phyloP scores from a whole-genome alignment of 129 eudicot genomes.

The Lonicera japonica region DNA sequence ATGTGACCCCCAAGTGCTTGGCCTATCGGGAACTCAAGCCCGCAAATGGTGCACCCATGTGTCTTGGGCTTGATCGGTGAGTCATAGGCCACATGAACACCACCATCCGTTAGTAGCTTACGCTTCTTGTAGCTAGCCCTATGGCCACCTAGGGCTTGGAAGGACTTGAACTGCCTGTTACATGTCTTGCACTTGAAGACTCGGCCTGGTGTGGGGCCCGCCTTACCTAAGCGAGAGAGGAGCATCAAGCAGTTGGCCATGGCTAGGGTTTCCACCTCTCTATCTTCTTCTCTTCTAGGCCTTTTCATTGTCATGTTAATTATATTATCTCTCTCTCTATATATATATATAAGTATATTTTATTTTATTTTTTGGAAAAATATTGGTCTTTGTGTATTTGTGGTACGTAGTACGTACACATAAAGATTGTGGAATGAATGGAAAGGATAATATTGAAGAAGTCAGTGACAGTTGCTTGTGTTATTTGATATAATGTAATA shows the following conservation, averaged over 20 bases:
- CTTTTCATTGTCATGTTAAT: slow-evolving; percentile 32
- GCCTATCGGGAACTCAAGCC: slow-evolving; percentile 16
- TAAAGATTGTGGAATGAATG: no score
- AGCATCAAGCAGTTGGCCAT: slow-evolving; percentile 61
- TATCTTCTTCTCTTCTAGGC: slow-evolving; percentile 24
- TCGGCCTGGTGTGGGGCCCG: slow-evolving; percentile 13
- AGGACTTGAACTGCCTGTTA: slow-evolving; percentile 3
- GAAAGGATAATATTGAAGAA: no score
- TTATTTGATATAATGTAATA: no score
- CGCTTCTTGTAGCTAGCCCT: slow-evolving; percentile 28
- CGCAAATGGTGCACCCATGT: slow-evolving; percentile 25
- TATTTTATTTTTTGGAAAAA: no score
- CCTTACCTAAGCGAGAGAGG: slow-evolving; percentile 31
- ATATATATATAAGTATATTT: no score
- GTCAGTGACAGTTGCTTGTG: no score
- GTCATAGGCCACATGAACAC: neutral
- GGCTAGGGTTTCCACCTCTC: slow-evolving; percentile 36
- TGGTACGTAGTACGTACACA: no score
- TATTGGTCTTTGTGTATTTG: no score
- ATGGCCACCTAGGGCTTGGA: slow-evolving; percentile 34
- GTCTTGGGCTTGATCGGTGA: slow-evolving; percentile 2
- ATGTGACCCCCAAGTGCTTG: slow-evolving; percentile 34
- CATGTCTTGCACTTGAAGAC: slow-evolving; percentile 20
- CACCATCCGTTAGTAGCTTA: slow-evolving; percentile 3
- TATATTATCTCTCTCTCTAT: no score